Evolutionary conservation across 192 early-diverging fungal genomes (phyloP).

Genomic region (Coemansia sp.): DNA sequence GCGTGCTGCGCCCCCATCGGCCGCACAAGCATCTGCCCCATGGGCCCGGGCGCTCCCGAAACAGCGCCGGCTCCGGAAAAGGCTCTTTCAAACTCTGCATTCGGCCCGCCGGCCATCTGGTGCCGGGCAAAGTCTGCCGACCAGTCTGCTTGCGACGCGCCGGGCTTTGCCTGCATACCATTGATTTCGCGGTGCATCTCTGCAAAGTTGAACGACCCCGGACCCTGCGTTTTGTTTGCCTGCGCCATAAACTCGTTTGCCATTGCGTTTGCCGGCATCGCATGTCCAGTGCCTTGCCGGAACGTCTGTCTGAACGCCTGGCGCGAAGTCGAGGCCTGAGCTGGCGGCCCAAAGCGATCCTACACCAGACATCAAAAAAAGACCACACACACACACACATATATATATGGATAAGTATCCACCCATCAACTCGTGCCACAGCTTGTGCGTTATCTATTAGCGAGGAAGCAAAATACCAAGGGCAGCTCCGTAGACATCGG

Average conservation of each 20-base stretch:
- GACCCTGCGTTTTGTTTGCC: conserved; percentile 12
- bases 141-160: conserved; percentile 58
- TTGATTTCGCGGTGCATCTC: conserved; percentile 70
- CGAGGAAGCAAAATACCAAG: background rate
- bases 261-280: conserved; percentile 19
- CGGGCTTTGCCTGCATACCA: conserved; percentile 37
- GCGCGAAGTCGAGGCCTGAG: conserved; percentile 40
- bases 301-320: conserved; percentile 48
- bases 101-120: conserved; percentile 26
- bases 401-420: no score
- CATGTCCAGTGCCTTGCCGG: conserved; percentile 24
- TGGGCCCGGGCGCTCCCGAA: conserved; percentile 6
- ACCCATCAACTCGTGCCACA: no score
- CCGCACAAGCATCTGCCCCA: conserved; percentile 40
- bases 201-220: conserved; percentile 63
- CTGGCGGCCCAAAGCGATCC: conserved; percentile 34
- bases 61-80: conserved; percentile 15
- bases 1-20: conserved; percentile 29
- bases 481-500: background rate
- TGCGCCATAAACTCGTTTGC: conserved; percentile 29
- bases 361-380: conserved; percentile 5
- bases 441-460: background rate
- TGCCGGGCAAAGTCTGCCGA: conserved; percentile 68
- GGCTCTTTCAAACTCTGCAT: conserved; percentile 49
- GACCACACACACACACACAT: no score